These are phyloP conservation scores for Galerina marginata DNA, from an alignment of 768 basidiomycete species.

Conservation along the genomic window DNA sequence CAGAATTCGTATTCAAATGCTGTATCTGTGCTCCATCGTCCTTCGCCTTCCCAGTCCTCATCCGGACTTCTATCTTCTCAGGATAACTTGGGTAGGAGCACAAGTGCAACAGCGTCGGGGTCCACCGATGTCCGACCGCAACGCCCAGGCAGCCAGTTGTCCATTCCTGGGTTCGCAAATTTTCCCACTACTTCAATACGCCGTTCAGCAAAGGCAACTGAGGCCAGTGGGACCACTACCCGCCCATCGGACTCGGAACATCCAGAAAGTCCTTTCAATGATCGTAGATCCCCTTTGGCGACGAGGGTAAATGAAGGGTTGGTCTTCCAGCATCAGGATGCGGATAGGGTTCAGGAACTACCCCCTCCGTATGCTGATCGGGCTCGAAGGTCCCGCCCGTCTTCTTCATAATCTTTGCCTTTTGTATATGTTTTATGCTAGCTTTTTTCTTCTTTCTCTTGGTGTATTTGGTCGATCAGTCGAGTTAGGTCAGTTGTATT, in stretches of 20 bases:
- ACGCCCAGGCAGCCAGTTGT: neutral
- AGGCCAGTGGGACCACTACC: neutral
- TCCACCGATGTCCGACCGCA: neutral
- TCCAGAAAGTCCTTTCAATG: neutral
- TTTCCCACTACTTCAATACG: constrained; percentile 16
- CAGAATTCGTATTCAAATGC: neutral
- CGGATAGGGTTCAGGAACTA: constrained; percentile 8
- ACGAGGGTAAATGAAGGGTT: neutral
- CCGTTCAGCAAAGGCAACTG: constrained; percentile 10
- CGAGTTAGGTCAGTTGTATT: too few relatives aligned
- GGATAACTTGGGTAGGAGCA: too few relatives aligned
- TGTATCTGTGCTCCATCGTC: neutral
- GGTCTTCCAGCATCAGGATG: constrained; percentile 19
- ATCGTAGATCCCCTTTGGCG: neutral
- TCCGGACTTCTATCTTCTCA: neutral
- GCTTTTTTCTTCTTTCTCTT: neutral
- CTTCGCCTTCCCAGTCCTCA: neutral
- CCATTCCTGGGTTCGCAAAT: constrained; percentile 5
- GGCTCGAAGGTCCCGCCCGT: neutral
- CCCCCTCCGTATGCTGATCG: constrained; percentile 18
- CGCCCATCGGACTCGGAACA: constrained; percentile 3
- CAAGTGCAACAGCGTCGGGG: neutral
- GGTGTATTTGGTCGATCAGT: too few relatives aligned
- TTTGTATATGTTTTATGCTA: neutral
- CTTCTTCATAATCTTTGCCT: constrained; percentile 4